These are phyloP conservation scores for Saccharomycopsis hybrid DNA, from an alignment of 1,139 yeast genomes.

Conservation along the genomic window DNA sequence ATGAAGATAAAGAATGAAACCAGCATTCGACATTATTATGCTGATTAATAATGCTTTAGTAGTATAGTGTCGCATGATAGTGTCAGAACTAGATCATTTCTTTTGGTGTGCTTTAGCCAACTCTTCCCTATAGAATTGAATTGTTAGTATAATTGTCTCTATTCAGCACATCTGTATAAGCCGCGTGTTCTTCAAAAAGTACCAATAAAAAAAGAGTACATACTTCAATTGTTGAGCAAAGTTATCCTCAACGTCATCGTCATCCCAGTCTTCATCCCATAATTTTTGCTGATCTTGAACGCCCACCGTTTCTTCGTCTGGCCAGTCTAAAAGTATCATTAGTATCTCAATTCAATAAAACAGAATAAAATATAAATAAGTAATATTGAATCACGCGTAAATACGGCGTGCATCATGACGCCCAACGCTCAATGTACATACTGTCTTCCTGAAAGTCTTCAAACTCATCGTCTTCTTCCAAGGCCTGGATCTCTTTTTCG, in stretches of 20 bases:
- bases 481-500: conserved; percentile 39
- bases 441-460: conserved; percentile 91
- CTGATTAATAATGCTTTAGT: too few species aligned
- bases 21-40: too few species aligned
- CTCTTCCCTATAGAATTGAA: conserved; percentile 23
- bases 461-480: conserved; percentile 91
- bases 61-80: neutral
- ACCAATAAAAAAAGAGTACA: conserved; percentile 23
- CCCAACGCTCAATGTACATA: conserved; percentile 31
- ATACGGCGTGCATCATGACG: neutral
- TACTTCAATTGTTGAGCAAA: conserved; percentile 64
- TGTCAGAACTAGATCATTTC: conserved; percentile 11
- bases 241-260: conserved; percentile 81
- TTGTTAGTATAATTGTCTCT: neutral
- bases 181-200: neutral
- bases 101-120: conserved; percentile 27
- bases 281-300: conserved; percentile 41
- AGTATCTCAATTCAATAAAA: neutral
- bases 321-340: conserved; percentile 39
- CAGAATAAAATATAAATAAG: neutral
- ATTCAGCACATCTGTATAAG: neutral
- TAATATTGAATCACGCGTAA: neutral
- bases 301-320: conserved; percentile 40
- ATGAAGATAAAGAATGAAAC: too few species aligned
- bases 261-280: conserved; percentile 98